phyloP scores from a whole-genome alignment of 495 filamentous ascomycete genomes.

The Xylaria cubensis region DNA sequence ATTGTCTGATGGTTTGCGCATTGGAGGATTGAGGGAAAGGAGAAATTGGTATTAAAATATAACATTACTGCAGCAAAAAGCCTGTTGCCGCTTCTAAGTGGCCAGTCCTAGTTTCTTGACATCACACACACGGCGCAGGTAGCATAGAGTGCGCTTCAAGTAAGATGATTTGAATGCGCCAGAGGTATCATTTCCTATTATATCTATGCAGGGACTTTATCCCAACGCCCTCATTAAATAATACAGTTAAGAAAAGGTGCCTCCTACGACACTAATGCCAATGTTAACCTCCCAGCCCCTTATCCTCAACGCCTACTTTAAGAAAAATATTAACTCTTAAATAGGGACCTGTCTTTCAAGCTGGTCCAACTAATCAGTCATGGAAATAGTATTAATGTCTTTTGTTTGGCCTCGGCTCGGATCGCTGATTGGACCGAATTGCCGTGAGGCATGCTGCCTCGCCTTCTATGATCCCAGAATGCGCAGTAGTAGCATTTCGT shows the following conservation, averaged over 20 bases:
- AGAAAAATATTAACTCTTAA: background rate
- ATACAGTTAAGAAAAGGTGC: background rate
- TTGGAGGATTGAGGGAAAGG: too few relatives aligned
- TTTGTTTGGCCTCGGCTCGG: background rate
- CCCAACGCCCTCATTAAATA: background rate
- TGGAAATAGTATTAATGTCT: background rate
- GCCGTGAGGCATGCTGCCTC: too few relatives aligned
- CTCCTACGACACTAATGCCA: background rate
- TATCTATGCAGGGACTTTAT: background rate
- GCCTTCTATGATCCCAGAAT: too few relatives aligned
- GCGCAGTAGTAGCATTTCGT: too few relatives aligned
- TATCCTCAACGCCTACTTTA: background rate
- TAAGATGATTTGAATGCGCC: too few relatives aligned
- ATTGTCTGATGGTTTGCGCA: background rate
- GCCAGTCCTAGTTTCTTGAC: background rate
- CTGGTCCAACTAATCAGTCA: background rate
- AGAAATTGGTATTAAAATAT: too few relatives aligned
- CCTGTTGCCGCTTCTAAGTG: too few relatives aligned
- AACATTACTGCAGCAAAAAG: too few relatives aligned
- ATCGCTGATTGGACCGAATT: background rate
- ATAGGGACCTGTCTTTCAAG: background rate
- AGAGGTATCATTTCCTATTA: background rate
- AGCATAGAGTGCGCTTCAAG: background rate
- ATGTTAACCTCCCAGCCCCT: background rate
- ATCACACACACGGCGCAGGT: background rate